These are phyloP conservation scores for Selaginella moellendorffii DNA, from an alignment of 75 land plant species.

Conservation along the genomic window DNA sequence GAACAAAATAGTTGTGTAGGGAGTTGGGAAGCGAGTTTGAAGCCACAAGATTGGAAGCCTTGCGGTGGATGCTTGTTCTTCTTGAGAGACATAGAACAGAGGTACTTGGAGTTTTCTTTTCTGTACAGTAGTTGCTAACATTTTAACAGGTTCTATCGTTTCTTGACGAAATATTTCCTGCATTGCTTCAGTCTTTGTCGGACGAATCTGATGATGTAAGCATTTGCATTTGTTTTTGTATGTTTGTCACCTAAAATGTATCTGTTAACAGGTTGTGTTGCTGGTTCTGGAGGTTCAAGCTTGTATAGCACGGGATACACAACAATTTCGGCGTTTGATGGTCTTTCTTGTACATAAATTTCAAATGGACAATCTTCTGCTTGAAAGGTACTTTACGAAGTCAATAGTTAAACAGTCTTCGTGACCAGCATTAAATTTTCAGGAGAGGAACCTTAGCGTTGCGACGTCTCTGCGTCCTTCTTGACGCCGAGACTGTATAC, in stretches of 20 bases:
- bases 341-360: slow-evolving; percentile 6
- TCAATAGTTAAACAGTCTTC: not conserved
- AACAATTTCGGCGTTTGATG: slow-evolving; percentile 6
- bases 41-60: not conserved
- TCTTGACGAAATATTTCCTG: slow-evolving; percentile 7
- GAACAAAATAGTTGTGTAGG: not conserved
- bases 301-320: slow-evolving; percentile 6
- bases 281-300: slow-evolving; percentile 10
- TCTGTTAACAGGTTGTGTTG: not conserved
- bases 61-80: slow-evolving; percentile 5
- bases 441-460: slow-evolving; percentile 1
- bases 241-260: not conserved
- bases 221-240: not conserved
- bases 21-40: slow-evolving; percentile 3
- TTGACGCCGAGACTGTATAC: slow-evolving; percentile 1
- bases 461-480: not conserved
- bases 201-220: slow-evolving; percentile 9
- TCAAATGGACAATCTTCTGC: not conserved
- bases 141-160: slow-evolving; percentile 2
- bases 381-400: not conserved
- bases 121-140: not conserved
- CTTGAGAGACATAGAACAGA: slow-evolving; percentile 7
- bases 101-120: not conserved
- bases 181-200: not conserved
- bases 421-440: not conserved